Base-by-base conservation (phyloP, 2,329 filamentous ascomycete genomes). In the Neonectria magnoliae region DNA sequence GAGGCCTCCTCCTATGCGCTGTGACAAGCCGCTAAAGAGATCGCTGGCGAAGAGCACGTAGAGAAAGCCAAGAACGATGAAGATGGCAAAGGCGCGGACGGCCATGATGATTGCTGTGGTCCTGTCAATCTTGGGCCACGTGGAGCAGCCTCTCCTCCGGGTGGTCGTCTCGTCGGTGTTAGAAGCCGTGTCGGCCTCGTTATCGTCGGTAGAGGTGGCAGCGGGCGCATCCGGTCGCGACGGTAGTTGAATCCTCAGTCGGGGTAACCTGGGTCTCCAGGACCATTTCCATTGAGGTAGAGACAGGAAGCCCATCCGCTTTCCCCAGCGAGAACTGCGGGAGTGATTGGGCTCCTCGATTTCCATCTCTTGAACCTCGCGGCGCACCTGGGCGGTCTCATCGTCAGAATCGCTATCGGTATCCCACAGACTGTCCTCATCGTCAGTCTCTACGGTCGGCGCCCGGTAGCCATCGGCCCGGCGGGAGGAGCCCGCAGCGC, bases 281-380 rank as follows among this genome's bases (percentile, higher is more conserved):
- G 80, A 81, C 81, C 82, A 87, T 63, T 82, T 84, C 86, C 85
- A 88, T 45, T 79, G 81, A 2, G 85, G 84, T 36, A 88, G 76
- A 7, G 85, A 83, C 29, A 87, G 72, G 7, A 86, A 84, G 22
- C 82, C 82, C 73, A 88, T 86, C 48, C 84, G 79, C 76, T 89
- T 89, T 55, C 84, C 82, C 83, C 85, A 88, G 57, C 81, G 76
- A 2, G 81, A 83, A 25, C 82, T 77, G 31, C 80, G 78, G 58
- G 80, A 72, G 62, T 78, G 75, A 53, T 81, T 78, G 29, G 89
- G 88, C 71, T 97, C 93, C 73, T 93, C 87, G 45, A 97, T 88
- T 71, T 97, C 93, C 86, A 97, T 90, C 85, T 98, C 92, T 76
- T 97, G 89, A 82, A 98, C 91, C 80, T 96, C 93, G 70, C 91